Evolutionary conservation across 768 basidiomycete genomes (phyloP), one percentile per base, ranked within the genome.

Genomic region (Lactarius akahatsu): DNA sequence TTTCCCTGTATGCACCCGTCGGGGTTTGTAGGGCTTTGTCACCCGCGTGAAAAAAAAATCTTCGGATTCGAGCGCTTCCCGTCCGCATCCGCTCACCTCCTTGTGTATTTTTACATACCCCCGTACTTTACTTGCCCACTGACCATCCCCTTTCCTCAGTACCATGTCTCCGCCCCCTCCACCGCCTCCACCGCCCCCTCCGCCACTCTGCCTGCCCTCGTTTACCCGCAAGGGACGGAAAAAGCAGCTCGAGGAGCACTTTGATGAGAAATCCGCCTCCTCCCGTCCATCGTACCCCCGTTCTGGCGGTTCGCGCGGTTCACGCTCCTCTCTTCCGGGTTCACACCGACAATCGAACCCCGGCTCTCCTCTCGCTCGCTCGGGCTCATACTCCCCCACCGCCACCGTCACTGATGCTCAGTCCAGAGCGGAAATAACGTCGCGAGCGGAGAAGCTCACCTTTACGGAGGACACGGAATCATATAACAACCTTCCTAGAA

Each of bases 391-490:
- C 38, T 69, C 70, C 8, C 68, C 70, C 32, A 69, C 70, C 23
- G 59, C 64, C 11, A 70, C 68, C 11, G 16, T 70, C 40, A 69
- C 64, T 32, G 67, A 70, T 58, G 64, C 64, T 23, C 70, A 61
- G 30, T 66, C 62, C 8, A 55, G 18, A 41, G 34, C 45, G 11
- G 67, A 64, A 1, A 1, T 50, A 8, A 36, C 59, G n/a, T 70
- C 70, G 36, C 59, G 36, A 23, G 64, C 54, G 1, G 68, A 69
- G 26, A 69, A 70, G 60, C 70, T 67, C 11, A 59, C 68, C 0
- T 69, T 70, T 15, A 26, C 70, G 20, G 69, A 67, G 23, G 73
- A 74, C 57, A 64, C 70, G 4, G 72, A 72, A 62, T 72, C 71
- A 9, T 74, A 74, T 41, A 64, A 50, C 40, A 50, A 67, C 13